phyloP scores from a whole-genome alignment of 306 rosid species.

The Geum urbanum region DNA sequence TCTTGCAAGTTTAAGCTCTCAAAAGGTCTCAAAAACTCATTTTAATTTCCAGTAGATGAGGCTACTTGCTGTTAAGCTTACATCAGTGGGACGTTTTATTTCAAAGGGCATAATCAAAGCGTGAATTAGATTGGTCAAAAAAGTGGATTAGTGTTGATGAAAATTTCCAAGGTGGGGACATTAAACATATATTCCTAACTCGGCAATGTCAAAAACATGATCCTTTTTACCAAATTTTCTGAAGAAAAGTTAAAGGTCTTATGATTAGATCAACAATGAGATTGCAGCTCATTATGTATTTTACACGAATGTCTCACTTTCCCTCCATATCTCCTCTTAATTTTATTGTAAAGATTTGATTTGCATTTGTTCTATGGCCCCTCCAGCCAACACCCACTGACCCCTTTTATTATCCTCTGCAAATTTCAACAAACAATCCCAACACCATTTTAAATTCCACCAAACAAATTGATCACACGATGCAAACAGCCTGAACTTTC shows the following conservation, averaged over 20 bases:
- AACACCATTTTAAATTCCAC: slow-evolving; percentile 18
- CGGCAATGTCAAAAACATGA: slow-evolving; percentile 3
- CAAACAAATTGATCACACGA: slow-evolving; percentile 5
- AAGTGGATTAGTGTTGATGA: slow-evolving; percentile 13
- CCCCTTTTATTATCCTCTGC: slow-evolving; percentile 3
- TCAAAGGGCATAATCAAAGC: slow-evolving; percentile 5
- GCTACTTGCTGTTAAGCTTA: slow-evolving; percentile 1
- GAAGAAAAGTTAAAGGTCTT: slow-evolving; percentile 14
- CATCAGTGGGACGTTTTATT: too few species aligned
- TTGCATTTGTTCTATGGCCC: slow-evolving; percentile 10
- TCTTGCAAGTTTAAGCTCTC: neutral
- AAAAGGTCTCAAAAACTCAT: neutral
- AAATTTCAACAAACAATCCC: neutral
- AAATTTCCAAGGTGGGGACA: slow-evolving; percentile 23
- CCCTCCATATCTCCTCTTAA: slow-evolving; percentile 7
- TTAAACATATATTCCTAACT: neutral
- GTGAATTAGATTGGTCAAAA: slow-evolving; percentile 2
- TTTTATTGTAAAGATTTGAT: neutral
- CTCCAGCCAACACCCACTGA: slow-evolving; percentile 14
- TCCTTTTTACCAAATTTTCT: slow-evolving; percentile 11
- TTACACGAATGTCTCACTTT: slow-evolving; percentile 1
- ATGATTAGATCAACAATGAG: slow-evolving; percentile 16
- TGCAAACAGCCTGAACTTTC: neutral
- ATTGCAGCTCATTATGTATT: slow-evolving; percentile 4
- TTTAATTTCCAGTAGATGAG: too few species aligned